Base-by-base conservation (phyloP, 2,329 filamentous ascomycete genomes). In the Monosporascus ibericus region DNA sequence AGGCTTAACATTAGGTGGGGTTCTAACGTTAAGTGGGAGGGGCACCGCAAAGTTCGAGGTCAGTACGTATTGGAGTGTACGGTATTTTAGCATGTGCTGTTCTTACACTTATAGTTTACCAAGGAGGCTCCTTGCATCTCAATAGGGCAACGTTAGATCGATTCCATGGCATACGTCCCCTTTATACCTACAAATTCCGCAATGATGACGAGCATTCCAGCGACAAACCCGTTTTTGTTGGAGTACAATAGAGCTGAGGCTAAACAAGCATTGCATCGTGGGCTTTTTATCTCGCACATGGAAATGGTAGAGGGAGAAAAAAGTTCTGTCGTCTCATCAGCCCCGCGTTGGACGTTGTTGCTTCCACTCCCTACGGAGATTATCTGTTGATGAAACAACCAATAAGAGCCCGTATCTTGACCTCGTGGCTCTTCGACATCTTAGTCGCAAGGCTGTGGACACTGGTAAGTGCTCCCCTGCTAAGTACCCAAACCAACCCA, bases 351-450 rank as follows among this genome's bases (percentile, higher is more conserved):
- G 49, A 30, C 38, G 49, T 52, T 58, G 44, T 48, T 53, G 44
- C 14, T 44, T 53, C 53, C 50, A 50, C 39, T 36, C 47, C 48
- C 54, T 55, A 48, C 48, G 55, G 55, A 49, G 53, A 53, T 55
- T 40, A 15, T 40, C 48, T 51, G 20, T 34, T 40, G 8, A 47
- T 24, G 25, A 27, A 27, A 47, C 25, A 34, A 24, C 63, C 62
- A 65, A 65, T 65, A 36, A 55, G 47, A 60, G 7, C 48, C 44
- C 44, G 11, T 42, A 49, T 51, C 39, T 55, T 36, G 48, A 54
- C 62, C 63, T 56, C 62, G 63, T 65, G 62, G 56, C 50, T 44
- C 60, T 57, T 62, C 42, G 50, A 57, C 57, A 54, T 59, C 55
- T 44, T 51, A 58, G 60, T 56, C 58, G 56, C 60, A 55, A 60